phyloP scores from a whole-genome alignment of 2,329 filamentous ascomycete species.

The Paraphaeosphaeria sporulosa region DNA sequence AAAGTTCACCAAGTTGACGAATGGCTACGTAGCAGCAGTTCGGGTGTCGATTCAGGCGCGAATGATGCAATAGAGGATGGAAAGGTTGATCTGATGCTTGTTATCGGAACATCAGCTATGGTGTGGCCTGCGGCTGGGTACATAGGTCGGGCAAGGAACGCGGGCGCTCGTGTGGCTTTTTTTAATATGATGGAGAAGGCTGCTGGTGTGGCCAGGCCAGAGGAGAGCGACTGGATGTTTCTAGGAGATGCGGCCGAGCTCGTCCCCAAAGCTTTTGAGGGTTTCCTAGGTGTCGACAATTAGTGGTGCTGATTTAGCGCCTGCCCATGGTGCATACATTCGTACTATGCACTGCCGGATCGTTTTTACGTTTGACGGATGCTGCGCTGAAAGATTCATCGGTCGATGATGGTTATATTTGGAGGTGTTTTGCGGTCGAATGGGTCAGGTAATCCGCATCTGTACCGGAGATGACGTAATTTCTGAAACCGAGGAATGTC shows the following conservation, averaged over 20 bases:
- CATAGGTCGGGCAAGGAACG: conserved; percentile 7
- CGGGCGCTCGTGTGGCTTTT: conserved; percentile 12
- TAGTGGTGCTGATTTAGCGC: neutral
- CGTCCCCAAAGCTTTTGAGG: conserved; percentile 1
- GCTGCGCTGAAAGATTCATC: neutral
- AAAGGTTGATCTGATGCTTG: conserved; percentile 11
- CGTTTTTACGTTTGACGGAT: neutral
- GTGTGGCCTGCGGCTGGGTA: conserved; percentile 15
- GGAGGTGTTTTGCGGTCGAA: neutral
- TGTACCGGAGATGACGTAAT: neutral
- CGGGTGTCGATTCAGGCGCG: neutral
- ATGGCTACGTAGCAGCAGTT: neutral
- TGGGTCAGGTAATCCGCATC: neutral
- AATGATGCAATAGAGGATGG: neutral
- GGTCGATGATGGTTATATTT: neutral
- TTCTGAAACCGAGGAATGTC: neutral
- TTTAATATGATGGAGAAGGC: conserved; percentile 8
- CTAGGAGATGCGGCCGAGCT: conserved; percentile 13
- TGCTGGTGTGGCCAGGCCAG: conserved; percentile 4
- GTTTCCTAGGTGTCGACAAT: neutral
- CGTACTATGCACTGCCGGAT: neutral
- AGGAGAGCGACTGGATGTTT: conserved; percentile 12
- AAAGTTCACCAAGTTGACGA: conserved; percentile 1
- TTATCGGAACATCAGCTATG: conserved; percentile 11
- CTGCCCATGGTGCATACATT: neutral